Evolutionary conservation across 129 eudicot species (phyloP).

Genomic region (Flaveria bidentis): DNA sequence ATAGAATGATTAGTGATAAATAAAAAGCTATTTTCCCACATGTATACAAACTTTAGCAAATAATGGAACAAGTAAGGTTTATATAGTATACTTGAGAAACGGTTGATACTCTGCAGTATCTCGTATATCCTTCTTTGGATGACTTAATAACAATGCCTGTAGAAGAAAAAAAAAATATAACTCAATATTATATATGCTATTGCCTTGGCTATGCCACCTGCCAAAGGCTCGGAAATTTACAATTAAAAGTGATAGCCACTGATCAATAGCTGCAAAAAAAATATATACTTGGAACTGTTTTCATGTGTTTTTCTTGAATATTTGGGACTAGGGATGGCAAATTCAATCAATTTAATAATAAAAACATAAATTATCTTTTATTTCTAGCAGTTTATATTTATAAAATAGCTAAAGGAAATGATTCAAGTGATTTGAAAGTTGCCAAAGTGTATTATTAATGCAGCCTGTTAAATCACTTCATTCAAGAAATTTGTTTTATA

Average conservation of each 20-base stretch:
- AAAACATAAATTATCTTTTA: not conserved
- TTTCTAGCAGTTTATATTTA: not conserved
- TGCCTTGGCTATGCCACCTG: slow-evolving; percentile 4
- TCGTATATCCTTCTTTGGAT: slow-evolving; percentile 83
- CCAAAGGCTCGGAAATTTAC: not conserved
- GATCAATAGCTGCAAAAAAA: not conserved
- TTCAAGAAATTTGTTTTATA: not conserved
- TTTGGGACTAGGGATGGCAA: not conserved
- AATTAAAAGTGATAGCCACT: not conserved
- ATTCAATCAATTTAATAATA: not conserved
- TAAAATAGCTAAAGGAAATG: not conserved
- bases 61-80: not conserved
- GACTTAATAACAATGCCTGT: slow-evolving; percentile 88
- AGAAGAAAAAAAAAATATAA: not conserved
- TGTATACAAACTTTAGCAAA: not conserved
- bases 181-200: not conserved
- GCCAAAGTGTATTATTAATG: not conserved
- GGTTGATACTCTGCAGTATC: slow-evolving; percentile 91
- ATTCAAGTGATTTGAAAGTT: not conserved
- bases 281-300: not conserved
- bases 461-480: not conserved
- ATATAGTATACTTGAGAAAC: slow-evolving; percentile 61
- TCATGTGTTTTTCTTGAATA: not conserved
- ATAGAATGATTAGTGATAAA: not conserved
- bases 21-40: not conserved